Evolutionary conservation across 2,329 filamentous ascomycete genomes (phyloP), one percentile per base, ranked within the genome.

Genomic region (Microascus cirrosus): DNA sequence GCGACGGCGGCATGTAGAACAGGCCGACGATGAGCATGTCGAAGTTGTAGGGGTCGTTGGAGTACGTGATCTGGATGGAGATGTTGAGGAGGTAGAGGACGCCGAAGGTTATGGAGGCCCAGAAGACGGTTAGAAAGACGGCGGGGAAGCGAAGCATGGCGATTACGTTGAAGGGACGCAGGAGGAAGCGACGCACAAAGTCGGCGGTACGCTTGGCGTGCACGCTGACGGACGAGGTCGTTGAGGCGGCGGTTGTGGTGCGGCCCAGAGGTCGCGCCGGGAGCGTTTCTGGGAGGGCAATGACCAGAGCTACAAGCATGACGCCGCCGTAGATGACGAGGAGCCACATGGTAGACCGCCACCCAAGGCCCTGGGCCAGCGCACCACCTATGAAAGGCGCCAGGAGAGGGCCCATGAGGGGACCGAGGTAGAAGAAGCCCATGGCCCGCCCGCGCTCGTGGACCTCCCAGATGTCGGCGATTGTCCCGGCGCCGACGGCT

Each of bases 391-490:
- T 76, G 56, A 94, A 87, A 1, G 90, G 90, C 0, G 86, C 84
- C 6, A 93, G 69, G 15, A 94, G 71, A 0, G 90, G 90, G 0
- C 89, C 89, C 54, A 84, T 79, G 10, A 94, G 71, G 0, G 90
- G 89, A 0, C 90, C 90, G 0, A 94, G 77, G 64, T 92, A 94
- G 70, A 93, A 94, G 48, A 89, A 73, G 45, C 87, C 83, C 89
- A 94, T 94, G n/a, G 89, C 89, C 18, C 74, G 75, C 2, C 90
- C 90, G 55, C 90, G 77, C 68, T 93, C 85, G 54, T 74, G 77
- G 0, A 83, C 71, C 62, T 90, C 86, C 86, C 89, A 95, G 13
- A 93, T 77, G 67, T 94, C 89, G 52, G 89, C 85, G 59, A 94
- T 89, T 2, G 89, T 92, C 6, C 90, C 90, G 1, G 89, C 89